phyloP scores from a whole-genome alignment of 2,329 filamentous ascomycete genomes.

The Fusarium sororula region DNA sequence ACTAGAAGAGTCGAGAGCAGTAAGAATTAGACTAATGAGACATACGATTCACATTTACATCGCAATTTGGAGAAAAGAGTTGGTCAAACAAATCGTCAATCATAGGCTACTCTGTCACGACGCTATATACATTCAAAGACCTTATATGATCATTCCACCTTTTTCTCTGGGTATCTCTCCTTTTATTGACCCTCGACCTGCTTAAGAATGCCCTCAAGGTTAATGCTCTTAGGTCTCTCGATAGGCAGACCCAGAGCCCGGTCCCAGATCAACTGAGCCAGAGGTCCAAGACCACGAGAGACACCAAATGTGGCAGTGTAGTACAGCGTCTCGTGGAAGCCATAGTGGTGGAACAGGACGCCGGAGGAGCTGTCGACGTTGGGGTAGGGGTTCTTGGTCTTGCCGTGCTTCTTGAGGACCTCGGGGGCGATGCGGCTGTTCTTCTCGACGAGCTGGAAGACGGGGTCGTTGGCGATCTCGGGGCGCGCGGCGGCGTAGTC shows the following conservation, averaged over 20 bases:
- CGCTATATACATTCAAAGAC: conserved; percentile 39
- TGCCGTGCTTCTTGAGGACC: conserved; percentile 93
- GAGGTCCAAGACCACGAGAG: conserved; percentile 79
- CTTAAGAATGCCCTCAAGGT: conserved; percentile 85
- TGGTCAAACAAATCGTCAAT: conserved; percentile 22
- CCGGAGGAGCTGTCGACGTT: conserved; percentile 96
- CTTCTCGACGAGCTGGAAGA: conserved; percentile 93
- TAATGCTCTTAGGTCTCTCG: conserved; percentile 97
- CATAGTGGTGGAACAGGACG: conserved; percentile 97
- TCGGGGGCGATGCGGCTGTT: conserved; percentile 91
- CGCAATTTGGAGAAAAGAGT: neutral
- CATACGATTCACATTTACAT: neutral
- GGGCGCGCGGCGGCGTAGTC: conserved; percentile 88
- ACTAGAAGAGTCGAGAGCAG: neutral
- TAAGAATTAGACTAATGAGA: neutral
- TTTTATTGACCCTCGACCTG: conserved; percentile 60
- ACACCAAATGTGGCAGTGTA: conserved; percentile 82
- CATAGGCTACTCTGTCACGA: conserved; percentile 22
- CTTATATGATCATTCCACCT: conserved; percentile 12
- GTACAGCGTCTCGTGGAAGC: conserved; percentile 96
- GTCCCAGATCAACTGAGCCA: conserved; percentile 97
- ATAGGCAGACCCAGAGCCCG: conserved; percentile 92
- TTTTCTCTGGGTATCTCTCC: conserved; percentile 27
- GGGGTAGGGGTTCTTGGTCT: conserved; percentile 97
- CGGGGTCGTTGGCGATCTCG: conserved; percentile 85